Base-by-base conservation (phyloP, 805 yeast genomes). In the Candida verbasci region DNA sequence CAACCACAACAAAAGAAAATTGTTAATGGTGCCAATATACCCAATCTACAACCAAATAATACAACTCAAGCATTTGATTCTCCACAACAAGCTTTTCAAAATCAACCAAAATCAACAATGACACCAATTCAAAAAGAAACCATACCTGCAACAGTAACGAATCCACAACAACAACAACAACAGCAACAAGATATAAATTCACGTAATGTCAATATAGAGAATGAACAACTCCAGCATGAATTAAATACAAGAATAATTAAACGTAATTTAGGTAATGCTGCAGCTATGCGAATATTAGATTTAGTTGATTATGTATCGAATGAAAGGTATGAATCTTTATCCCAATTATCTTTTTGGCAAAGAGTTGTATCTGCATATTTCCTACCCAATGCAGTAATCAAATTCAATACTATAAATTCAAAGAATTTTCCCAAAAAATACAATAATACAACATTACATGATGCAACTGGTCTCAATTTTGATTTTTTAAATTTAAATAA, bases 201-300 rank as follows among this genome's bases (percentile, higher is more conserved):
- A 14, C 5, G 9, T 6, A 15, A 12, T 6, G 17, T 21, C 15
- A 22, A 22, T 14, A n/a, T 16, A n/a, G 28, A 28, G 4, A 24
- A 31, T 11, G 52, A 47, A n/a, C 51, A 47, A 27, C 23, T 46
- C 12, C 56, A 58, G 29, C 55, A 50, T 31, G 66, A 62, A 34
- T 31, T 59, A 12, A 58, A 64, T 38, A 52, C 62, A 6, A 55
- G 60, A 32, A 53, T 65, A 11, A 52, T 60, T 42, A 64, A 62
- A 42, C 44, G 70, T 16, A 67, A 65, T 39, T 37, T 64, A 31
- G 73, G 72, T 7, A 66, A 67, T 51, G 66, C 71, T 18, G 70
- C 62, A 11, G 65, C 59, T 29, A 51, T 67, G 44, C 48, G 72
- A 24, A 45, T 65, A 12, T 44, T 66, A 30, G 72, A 67, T 41